These are phyloP conservation scores for Gossypium thurberi DNA, from an alignment of 345 rosid genomes.

Conservation along the genomic window DNA sequence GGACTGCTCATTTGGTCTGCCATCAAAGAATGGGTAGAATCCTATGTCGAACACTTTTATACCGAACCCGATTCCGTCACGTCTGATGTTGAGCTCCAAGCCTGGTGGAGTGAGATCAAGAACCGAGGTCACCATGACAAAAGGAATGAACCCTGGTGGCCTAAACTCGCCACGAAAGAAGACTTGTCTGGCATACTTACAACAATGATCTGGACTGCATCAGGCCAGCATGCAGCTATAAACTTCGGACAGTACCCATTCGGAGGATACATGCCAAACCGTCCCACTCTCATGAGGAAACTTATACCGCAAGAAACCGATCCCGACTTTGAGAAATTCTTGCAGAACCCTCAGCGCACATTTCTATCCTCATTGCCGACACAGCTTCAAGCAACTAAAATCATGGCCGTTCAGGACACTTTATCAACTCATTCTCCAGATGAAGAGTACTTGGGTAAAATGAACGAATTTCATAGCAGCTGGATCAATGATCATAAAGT, in stretches of 20 bases:
- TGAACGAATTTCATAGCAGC: conserved; percentile 41
- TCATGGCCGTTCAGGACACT: conserved; percentile 93
- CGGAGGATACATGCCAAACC: conserved; percentile 90
- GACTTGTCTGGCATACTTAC: conserved; percentile 72
- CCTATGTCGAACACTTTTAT: conserved; percentile 74
- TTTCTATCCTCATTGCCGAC: conserved; percentile 71
- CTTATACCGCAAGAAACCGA: conserved; percentile 60
- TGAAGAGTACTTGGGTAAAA: conserved; percentile 77
- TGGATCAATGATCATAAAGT: conserved; percentile 67
- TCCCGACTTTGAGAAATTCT: conserved; percentile 54
- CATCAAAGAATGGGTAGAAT: conserved; percentile 60
- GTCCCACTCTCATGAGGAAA: conserved; percentile 73
- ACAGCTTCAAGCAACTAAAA: conserved; percentile 88
- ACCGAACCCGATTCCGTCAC: conserved; percentile 44
- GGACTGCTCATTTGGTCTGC: conserved; percentile 92
- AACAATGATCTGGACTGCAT: conserved; percentile 77
- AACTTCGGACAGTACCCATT: conserved; percentile 96
- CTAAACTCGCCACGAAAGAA: conserved; percentile 60
- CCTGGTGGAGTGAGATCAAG: conserved; percentile 94
- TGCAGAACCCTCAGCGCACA: conserved; percentile 55
- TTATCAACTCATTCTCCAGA: conserved; percentile 83
- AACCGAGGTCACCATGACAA: conserved; percentile 85
- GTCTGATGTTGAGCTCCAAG: conserved; percentile 74
- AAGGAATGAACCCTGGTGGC: conserved; percentile 90
- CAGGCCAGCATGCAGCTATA: conserved; percentile 91